These are phyloP conservation scores for Rhynchosporium graminicola DNA, from an alignment of 2,329 filamentous ascomycete species.

Conservation along the genomic window DNA sequence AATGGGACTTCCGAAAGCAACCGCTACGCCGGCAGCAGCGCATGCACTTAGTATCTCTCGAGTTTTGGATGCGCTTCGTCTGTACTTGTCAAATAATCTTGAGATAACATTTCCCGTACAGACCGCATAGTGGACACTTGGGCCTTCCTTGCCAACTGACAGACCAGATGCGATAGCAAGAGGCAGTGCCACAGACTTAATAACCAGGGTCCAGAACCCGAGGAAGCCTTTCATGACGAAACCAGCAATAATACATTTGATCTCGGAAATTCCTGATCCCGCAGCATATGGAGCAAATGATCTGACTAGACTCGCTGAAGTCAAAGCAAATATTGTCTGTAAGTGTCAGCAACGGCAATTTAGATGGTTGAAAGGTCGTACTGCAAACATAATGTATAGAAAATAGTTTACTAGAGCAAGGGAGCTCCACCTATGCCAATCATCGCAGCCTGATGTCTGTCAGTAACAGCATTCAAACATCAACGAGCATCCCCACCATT, in stretches of 20 bases:
- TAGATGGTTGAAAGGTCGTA: constrained; percentile 43
- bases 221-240: constrained; percentile 99
- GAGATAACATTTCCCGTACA: constrained; percentile 98
- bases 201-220: constrained; percentile 84
- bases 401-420: constrained; percentile 80
- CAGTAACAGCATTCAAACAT: constrained; percentile 25
- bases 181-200: constrained; percentile 90
- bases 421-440: constrained; percentile 88
- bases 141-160: constrained; percentile 95
- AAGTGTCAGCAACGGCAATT: constrained; percentile 21
- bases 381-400: constrained; percentile 83
- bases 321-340: constrained; percentile 76
- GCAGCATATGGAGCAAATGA: constrained; percentile 94
- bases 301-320: constrained; percentile 82
- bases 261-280: constrained; percentile 95
- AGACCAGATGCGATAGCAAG: constrained; percentile 91
- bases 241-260: constrained; percentile 98
- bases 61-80: constrained; percentile 87
- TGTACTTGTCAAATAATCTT: constrained; percentile 88
- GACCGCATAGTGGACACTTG: constrained; percentile 98
- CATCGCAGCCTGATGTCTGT: constrained; percentile 65
- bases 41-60: constrained; percentile 93
- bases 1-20: constrained; percentile 96
- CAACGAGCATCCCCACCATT: constrained; percentile 55
- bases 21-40: constrained; percentile 90